Evolutionary conservation across 1,284 basidiomycete genomes (phyloP), one percentile per base, ranked within the genome.

Genomic region (Rugosomyces carneus): DNA sequence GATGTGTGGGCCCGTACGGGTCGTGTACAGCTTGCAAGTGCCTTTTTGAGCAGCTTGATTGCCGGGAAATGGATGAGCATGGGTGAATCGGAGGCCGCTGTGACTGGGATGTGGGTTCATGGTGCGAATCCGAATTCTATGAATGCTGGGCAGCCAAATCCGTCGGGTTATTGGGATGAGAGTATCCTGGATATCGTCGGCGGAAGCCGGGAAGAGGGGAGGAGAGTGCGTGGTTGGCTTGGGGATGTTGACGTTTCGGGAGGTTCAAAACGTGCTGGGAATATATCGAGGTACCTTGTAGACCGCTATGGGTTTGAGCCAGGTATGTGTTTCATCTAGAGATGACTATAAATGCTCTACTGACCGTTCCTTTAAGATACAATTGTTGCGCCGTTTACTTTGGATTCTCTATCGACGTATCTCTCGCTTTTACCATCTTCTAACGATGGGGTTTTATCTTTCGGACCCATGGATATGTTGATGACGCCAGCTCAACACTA

Each of bases 241-340:
- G 89, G 86, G 10, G 81, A 84, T 35, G 86, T 89, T 6, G 85
- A 86, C 55, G 59, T 71, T 34, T 55, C 65, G 23, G 70, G 73
- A 23, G 81, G 81, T 20, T 79, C 77, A 18, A 69, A 80, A 51
- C 74, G 81, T 50, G 69, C 78, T 3, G 84, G 84, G 6, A 79
- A 70, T 47, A 68, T 91, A 24, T 80, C 84, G 3, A 67, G 77
- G 54, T 91, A 89, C 59, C 73, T 90, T 43, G 79, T 81, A 31
- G 83, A 89, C 37, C 75, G 88, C 42, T 91, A 80, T 62, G 84
- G 86, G 1, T 89, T 92, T 56, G 83, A 86, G 53, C 67, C 79
- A 52, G 85, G 87, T 84, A 48, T 24, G 75, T 62, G 7, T 3
- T 10, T 3, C 5, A 10, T 34, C 2, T 1, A n/a, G 15, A 23